Evolutionary conservation across 2,329 filamentous ascomycete genomes (phyloP), one percentile per base, ranked within the genome.

Genomic region (Coniochaeta pulveracea): DNA sequence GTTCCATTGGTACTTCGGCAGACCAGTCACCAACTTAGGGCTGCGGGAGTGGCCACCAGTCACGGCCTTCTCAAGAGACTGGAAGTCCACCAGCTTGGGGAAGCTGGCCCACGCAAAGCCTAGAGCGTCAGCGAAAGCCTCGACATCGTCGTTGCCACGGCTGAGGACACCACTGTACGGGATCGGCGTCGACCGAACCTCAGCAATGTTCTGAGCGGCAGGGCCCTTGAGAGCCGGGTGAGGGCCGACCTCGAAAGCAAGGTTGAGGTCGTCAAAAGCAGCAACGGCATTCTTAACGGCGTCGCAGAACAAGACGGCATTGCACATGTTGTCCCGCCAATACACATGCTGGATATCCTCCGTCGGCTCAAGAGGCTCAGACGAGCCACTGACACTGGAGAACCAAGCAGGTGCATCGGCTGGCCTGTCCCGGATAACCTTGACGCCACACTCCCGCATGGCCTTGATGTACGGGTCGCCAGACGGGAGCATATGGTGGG

Each of bases 401-500:
- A 19, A n/a, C 39, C 37, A 41, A 7, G 7, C 24, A 15, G 26
- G 14, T n/a, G 19, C 35, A 8, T 5, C 26, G 7, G 11, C 14
- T n/a, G 26, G 5, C 28, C 9, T 22, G 21, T 19, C 11, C 35
- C 18, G 25, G n/a, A n/a, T n/a, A 25, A 33, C 2, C 26, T 29
- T 12, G 26, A 29, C 19, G 4, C 21, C 17, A 14, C 29, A 32
- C 19, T 33, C 17, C 5, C 21, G 7, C n/a, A 43, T 12, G 1
- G 42, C 21, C 5, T 37, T 17, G n/a, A 35, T 19, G 23, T 53
- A 55, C 1, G 37, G 22, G 3, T 28, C 33, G n/a, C 11, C 24
- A 10, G 24, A 10, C 24, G n/a, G n/a, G n/a, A n/a, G 6, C 52
- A 55, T 55, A 14, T 49, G 49, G 2, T 21, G 40, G 2, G 47